Evolutionary conservation across 2,329 filamentous ascomycete species (phyloP).

Genomic region (Colletotrichum camelliae): DNA sequence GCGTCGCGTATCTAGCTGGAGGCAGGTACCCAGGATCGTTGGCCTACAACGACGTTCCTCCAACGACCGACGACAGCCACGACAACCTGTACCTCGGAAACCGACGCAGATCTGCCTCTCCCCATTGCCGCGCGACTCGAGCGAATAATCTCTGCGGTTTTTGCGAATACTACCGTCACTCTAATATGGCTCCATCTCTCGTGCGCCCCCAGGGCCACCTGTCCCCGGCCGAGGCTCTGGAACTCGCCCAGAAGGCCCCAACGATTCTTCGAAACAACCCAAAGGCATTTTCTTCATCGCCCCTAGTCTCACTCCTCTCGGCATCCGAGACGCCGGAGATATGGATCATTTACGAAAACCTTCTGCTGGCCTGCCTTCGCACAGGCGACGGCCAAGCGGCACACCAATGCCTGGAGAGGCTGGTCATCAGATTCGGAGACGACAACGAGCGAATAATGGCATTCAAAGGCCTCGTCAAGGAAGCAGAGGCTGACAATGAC

Average conservation of each 20-base stretch:
- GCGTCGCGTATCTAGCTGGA: background rate
- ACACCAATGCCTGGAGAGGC: constrained; percentile 73
- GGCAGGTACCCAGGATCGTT: background rate
- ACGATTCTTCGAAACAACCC: constrained; percentile 58
- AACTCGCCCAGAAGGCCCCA: constrained; percentile 67
- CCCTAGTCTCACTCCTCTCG: constrained; percentile 57
- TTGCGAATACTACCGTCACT: background rate
- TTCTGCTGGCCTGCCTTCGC: constrained; percentile 82
- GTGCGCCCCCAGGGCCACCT: constrained; percentile 63
- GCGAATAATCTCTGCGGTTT: background rate
- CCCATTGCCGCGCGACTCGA: background rate
- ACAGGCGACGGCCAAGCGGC: constrained; percentile 84
- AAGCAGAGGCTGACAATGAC: constrained; percentile 75
- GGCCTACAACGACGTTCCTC: background rate
- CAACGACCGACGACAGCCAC: background rate
- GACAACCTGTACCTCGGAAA: background rate
- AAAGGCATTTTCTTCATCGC: constrained; percentile 59
- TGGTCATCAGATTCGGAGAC: constrained; percentile 81
- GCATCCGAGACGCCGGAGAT: constrained; percentile 76
- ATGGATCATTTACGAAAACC: constrained; percentile 87
- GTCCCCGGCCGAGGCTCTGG: constrained; percentile 58
- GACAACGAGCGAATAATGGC: constrained; percentile 88
- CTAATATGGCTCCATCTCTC: constrained; percentile 56
- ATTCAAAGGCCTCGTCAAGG: constrained; percentile 81
- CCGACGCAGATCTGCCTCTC: background rate